Percentiles rank a stretch among this genome's conserved stretches.
These are phyloP conservation scores for Saussurea involucrata DNA, from an alignment of 129 eudicot species.

Conservation along the genomic window DNA sequence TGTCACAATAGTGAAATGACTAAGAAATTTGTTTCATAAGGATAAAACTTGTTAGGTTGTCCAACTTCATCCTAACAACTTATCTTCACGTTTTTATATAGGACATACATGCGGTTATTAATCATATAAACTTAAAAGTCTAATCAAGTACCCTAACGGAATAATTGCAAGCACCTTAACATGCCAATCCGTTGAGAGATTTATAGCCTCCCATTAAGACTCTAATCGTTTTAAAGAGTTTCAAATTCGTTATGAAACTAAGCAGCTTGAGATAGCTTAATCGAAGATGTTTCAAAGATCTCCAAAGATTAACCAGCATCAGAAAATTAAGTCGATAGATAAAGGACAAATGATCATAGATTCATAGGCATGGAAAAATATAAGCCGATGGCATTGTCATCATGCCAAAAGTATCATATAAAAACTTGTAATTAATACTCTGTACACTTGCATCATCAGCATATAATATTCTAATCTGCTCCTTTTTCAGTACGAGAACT, in stretches of 20 bases:
- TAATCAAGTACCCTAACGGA: too few relatives aligned
- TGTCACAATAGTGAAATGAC: too few relatives aligned
- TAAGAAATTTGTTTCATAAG: too few relatives aligned
- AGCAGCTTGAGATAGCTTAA: background rate
- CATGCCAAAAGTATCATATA: background rate
- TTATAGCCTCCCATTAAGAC: background rate
- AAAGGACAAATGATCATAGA: background rate
- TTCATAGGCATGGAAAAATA: background rate
- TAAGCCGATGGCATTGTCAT: background rate
- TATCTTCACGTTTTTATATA: too few relatives aligned
- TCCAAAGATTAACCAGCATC: background rate
- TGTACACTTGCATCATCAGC: background rate
- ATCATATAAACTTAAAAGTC: too few relatives aligned
- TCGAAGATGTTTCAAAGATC: background rate
- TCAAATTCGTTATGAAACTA: background rate
- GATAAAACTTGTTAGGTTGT: too few relatives aligned
- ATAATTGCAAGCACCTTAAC: too few relatives aligned
- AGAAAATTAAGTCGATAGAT: background rate
- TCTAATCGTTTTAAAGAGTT: background rate
- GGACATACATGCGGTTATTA: too few relatives aligned
- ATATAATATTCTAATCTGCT: background rate
- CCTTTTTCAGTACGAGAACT: conserved; percentile 47
- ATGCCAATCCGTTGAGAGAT: background rate
- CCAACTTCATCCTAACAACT: too few relatives aligned
- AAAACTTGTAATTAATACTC: background rate